These are phyloP conservation scores for Aspergillus bombycis DNA, from an alignment of 2,329 filamentous ascomycete genomes.

Conservation along the genomic window DNA sequence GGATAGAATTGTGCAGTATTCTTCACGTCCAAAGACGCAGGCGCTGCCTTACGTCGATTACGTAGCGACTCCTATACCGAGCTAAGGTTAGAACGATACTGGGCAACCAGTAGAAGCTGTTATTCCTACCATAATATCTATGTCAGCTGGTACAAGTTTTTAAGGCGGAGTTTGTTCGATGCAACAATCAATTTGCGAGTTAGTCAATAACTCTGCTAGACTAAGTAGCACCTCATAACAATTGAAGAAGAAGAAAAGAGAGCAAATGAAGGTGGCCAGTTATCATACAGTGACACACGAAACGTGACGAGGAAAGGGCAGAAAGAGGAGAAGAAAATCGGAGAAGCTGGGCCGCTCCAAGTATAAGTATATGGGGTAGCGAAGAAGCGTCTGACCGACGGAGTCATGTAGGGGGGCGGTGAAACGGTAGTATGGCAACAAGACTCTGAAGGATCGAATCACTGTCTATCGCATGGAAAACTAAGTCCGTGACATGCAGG, in stretches of 20 bases:
- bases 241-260: neutral
- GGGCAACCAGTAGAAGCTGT: neutral
- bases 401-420: conserved; percentile 8
- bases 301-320: neutral
- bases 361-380: conserved; percentile 15
- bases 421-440: conserved; percentile 17
- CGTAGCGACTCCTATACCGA: conserved; percentile 18
- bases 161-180: neutral
- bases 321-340: neutral
- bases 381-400: conserved; percentile 1
- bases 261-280: neutral
- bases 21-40: conserved; percentile 20
- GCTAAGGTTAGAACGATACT: neutral
- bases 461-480: neutral
- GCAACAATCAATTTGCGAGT: neutral
- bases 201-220: neutral
- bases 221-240: neutral
- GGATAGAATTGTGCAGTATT: conserved; percentile 18
- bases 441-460: conserved; percentile 2
- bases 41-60: conserved; percentile 21
- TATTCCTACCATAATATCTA: neutral
- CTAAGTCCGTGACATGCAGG: conserved; percentile 17
- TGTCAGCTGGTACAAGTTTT: neutral
- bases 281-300: conserved; percentile 8
- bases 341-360: neutral